Evolutionary conservation across 345 rosid species (phyloP), one percentile per base, ranked within the genome.

Genomic region (Brassica juncea): DNA sequence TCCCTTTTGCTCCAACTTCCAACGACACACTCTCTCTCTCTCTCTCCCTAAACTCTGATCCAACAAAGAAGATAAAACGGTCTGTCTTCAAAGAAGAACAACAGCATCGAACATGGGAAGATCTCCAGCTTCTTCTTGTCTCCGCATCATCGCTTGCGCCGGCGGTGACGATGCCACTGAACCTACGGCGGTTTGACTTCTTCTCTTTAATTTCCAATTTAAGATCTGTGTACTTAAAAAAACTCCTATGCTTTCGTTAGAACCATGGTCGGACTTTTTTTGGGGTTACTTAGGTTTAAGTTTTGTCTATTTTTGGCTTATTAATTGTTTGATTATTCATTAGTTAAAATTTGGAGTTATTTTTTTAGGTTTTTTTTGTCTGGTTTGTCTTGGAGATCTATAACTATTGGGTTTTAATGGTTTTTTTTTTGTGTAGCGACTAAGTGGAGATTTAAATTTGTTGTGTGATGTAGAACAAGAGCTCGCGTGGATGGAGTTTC

Each of bases 401-500:
- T 42, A 54, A 2, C 23, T 15, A 2, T 54, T 15, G 8, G 4
- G 59, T 54, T 54, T 15, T 15, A 54, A 54, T 34, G 57, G 16
- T 70, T 69, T 37, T 37, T 19, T 19, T 3, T 66, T 3, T 34
- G 21, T 49, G 15, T 39, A 39, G 54, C 71, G 35, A 27, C 12
- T 52, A 49, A 62, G 55, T 4, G 10, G 34, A 32, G 11, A 39
- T 65, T 10, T 37, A 12, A 16, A 15, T 59, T 42, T 52, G n/a
- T 76, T 76, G 49, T 62, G 57, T 63, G 47, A 68, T 84, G 74
- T 88, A 91, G 97, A 84, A 71, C 75, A 87, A 91, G 77, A 80
- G 82, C 52, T 84, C 90, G 73, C 81, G 84, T 19, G 87, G 94
- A 75, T 91, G 97, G 94, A 91, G 97, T 85, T 89, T 91, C 85